These are phyloP conservation scores for Botrytis deweyae DNA, from an alignment of 2,329 filamentous ascomycete genomes.

Conservation along the genomic window DNA sequence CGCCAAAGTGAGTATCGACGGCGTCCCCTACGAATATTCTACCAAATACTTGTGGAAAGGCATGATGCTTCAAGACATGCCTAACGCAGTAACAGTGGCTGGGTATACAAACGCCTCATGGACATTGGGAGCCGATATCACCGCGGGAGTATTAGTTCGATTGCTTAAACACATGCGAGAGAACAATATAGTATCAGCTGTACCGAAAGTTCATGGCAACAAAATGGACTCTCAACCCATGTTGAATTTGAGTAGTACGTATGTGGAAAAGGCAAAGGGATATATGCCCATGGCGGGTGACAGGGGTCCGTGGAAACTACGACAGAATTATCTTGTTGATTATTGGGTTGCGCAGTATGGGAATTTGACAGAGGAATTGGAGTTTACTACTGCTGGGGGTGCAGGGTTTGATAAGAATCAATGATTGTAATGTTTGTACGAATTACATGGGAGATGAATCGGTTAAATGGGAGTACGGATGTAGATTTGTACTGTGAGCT, in stretches of 20 bases:
- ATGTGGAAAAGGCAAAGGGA: constrained; percentile 33
- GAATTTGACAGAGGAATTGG: constrained; percentile 32
- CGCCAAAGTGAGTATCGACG: constrained; percentile 53
- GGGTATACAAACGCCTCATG: constrained; percentile 67
- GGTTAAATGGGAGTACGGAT: neutral
- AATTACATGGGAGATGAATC: neutral
- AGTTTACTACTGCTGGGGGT: constrained; percentile 24
- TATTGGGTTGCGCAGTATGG: constrained; percentile 35
- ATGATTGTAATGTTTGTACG: neutral
- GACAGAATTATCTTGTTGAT: constrained; percentile 38
- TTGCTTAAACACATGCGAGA: constrained; percentile 37
- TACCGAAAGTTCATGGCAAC: constrained; percentile 26
- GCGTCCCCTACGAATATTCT: constrained; percentile 47
- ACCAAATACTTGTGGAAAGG: constrained; percentile 62
- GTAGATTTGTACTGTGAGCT: neutral
- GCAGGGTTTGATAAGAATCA: constrained; percentile 1
- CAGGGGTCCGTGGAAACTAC: constrained; percentile 34
- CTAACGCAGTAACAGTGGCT: constrained; percentile 60
- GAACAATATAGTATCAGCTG: constrained; percentile 23
- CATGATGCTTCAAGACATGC: constrained; percentile 64
- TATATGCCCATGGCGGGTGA: constrained; percentile 31
- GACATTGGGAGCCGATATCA: constrained; percentile 62
- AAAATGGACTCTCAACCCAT: constrained; percentile 24
- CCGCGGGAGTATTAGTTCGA: constrained; percentile 33
- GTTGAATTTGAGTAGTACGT: constrained; percentile 35